phyloP scores from a whole-genome alignment of 345 rosid genomes.

The Linum trigynum region DNA sequence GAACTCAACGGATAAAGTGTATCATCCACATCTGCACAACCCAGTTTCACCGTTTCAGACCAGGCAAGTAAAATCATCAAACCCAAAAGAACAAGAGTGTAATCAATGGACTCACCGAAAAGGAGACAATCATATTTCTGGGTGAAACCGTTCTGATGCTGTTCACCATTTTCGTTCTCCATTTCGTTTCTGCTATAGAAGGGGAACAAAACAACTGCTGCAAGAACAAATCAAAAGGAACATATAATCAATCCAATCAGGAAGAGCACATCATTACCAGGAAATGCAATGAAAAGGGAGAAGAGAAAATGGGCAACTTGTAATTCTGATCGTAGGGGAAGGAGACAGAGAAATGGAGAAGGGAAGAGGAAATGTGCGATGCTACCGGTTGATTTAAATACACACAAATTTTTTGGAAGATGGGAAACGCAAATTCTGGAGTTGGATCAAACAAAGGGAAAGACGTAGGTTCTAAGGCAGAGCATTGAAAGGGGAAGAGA shows the following conservation, averaged over 20 bases:
- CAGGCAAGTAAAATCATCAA: neutral
- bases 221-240: neutral
- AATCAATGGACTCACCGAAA: conserved; percentile 42
- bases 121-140: conserved; percentile 67
- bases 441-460: neutral
- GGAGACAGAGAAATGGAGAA: no score
- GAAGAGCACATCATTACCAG: no score
- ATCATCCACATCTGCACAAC: conserved; percentile 69
- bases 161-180: conserved; percentile 37
- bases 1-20: conserved; percentile 74
- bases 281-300: no score
- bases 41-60: neutral
- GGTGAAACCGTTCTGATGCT: conserved; percentile 30
- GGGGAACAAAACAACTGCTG: neutral
- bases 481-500: neutral
- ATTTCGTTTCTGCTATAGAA: conserved; percentile 13
- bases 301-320: neutral
- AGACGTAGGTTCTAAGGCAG: no score
- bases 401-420: no score
- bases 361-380: no score
- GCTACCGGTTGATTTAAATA: no score
- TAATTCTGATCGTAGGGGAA: no score
- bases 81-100: neutral
- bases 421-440: neutral
- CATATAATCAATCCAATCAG: neutral